These are phyloP conservation scores for Kwoniella europaea DNA, from an alignment of 768 basidiomycete species.

Conservation along the genomic window DNA sequence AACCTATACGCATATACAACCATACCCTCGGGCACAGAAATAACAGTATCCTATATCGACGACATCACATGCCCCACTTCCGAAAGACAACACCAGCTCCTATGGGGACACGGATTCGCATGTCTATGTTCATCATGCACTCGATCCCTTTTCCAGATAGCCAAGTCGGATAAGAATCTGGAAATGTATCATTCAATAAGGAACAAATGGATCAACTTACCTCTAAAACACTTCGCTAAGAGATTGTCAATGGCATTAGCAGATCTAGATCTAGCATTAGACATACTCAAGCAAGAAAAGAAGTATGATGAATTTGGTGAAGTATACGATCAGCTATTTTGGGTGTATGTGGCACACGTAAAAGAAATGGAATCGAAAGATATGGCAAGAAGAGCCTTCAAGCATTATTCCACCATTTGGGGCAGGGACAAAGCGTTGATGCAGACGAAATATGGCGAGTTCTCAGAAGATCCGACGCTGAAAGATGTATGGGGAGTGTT, in stretches of 20 bases:
- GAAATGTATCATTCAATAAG: not conserved
- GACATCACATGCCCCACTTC: not conserved
- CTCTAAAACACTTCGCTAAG: no score
- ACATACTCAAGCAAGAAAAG: not conserved
- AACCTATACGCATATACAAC: conserved; percentile 21
- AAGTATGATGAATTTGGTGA: conserved; percentile 2
- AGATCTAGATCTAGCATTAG: not conserved
- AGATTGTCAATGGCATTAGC: no score
- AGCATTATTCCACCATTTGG: not conserved
- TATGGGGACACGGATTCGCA: conserved; percentile 6
- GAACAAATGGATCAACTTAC: not conserved
- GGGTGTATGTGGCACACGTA: conserved; percentile 5
- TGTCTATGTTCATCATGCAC: conserved; percentile 21
- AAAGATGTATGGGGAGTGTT: not conserved
- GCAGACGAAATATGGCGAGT: not conserved
- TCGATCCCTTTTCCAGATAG: not conserved
- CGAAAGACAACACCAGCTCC: not conserved
- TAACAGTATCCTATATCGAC: conserved; percentile 19
- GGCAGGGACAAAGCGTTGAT: not conserved
- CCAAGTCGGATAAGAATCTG: not conserved
- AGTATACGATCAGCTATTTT: not conserved
- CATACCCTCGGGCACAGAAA: conserved; percentile 16
- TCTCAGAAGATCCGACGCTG: conserved; percentile 1
- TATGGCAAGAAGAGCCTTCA: not conserved
- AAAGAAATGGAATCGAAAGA: not conserved